Evolutionary conservation across 805 yeast genomes (phyloP).

Genomic region (Cyberlindnera sargentensis): DNA sequence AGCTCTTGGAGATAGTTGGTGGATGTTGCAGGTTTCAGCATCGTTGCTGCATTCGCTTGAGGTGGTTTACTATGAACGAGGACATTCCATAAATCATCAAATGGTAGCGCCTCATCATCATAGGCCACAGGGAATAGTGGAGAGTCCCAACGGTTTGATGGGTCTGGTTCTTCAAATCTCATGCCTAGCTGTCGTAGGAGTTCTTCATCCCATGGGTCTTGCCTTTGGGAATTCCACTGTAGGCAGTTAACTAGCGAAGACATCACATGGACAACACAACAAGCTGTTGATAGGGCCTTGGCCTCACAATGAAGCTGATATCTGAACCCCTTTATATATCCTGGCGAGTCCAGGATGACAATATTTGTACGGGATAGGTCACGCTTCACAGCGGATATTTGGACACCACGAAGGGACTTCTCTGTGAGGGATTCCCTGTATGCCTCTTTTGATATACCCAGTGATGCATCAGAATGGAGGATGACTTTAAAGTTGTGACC

Average conservation of each 20-base stretch:
- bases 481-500: constrained; percentile 55
- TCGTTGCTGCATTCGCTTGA: constrained; percentile 80
- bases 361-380: constrained; percentile 60
- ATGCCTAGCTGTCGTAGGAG: constrained; percentile 63
- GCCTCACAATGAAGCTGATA: constrained; percentile 94
- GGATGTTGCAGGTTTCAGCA: constrained; percentile 72
- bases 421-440: constrained; percentile 72
- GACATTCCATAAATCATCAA: constrained; percentile 62
- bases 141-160: constrained; percentile 84
- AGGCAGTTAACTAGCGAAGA: constrained; percentile 56
- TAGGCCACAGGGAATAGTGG: constrained; percentile 69
- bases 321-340: constrained; percentile 91
- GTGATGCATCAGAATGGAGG: constrained; percentile 68
- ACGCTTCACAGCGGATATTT: constrained; percentile 84
- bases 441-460: constrained; percentile 62
- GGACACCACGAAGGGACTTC: constrained; percentile 74
- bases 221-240: constrained; percentile 25
- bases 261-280: constrained; percentile 75
- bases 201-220: constrained; percentile 53
- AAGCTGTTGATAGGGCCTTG: constrained; percentile 72
- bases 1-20: constrained; percentile 71
- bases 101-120: constrained; percentile 48
- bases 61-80: constrained; percentile 48
- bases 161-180: constrained; percentile 92
- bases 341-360: constrained; percentile 79